Evolutionary conservation across 1,139 yeast species (phyloP).

Genomic region (Sugiyamaella grinbergsii): DNA sequence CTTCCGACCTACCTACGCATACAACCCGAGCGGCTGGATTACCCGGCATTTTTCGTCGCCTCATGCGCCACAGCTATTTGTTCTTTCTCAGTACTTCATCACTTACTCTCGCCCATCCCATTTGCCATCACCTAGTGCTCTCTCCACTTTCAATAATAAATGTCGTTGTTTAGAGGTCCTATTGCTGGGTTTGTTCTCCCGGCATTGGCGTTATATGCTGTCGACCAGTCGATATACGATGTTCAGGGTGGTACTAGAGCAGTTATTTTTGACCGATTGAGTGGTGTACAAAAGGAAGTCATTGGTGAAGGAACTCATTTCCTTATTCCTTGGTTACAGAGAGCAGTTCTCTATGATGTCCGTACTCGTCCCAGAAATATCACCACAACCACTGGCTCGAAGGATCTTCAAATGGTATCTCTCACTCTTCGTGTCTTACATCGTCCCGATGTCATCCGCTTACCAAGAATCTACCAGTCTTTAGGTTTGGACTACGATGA

Average conservation of each 20-base stretch:
- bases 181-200: constrained; percentile 35
- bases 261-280: constrained; percentile 86
- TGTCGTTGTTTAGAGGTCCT: constrained; percentile 21
- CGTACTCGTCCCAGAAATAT: constrained; percentile 91
- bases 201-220: constrained; percentile 33
- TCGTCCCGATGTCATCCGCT: constrained; percentile 82
- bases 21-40: no score
- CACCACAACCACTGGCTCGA: constrained; percentile 94
- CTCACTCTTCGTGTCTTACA: constrained; percentile 90
- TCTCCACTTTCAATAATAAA: constrained; percentile 3
- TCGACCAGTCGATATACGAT: constrained; percentile 57
- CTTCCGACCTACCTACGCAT: no score
- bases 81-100: not conserved
- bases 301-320: constrained; percentile 98
- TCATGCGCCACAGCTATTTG: not conserved
- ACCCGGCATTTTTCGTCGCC: not conserved
- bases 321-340: constrained; percentile 93
- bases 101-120: not conserved
- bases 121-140: not conserved
- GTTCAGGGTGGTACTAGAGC: constrained; percentile 97
- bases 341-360: constrained; percentile 86
- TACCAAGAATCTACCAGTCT: constrained; percentile 85
- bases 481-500: constrained; percentile 96
- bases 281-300: constrained; percentile 84
- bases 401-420: constrained; percentile 94